phyloP scores from a whole-genome alignment of 73 alveolate species.

The Paramecium sonneborni region DNA sequence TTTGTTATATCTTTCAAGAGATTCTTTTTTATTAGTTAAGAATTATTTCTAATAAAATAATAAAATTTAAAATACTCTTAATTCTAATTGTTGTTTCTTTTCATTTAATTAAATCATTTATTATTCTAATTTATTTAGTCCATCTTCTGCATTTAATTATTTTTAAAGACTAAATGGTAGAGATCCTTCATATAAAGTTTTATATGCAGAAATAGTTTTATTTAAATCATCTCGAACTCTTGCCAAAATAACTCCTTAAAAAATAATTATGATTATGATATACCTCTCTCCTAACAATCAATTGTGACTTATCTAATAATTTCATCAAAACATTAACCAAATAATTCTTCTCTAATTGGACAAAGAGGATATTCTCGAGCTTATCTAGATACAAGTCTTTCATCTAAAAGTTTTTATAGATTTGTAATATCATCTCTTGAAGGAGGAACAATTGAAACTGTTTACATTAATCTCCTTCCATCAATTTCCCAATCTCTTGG shows the following conservation, averaged over 20 bases:
- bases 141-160: conserved; percentile 30
- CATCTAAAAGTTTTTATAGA: conserved; percentile 85
- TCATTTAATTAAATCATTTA: background rate
- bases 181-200: conserved; percentile 30
- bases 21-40: background rate
- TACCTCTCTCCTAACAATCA: conserved; percentile 90
- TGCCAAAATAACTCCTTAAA: conserved; percentile 71
- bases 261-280: background rate
- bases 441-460: conserved; percentile 88
- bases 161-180: conserved; percentile 40
- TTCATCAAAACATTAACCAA: conserved; percentile 87
- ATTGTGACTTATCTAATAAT: conserved; percentile 90
- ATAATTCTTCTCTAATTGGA: conserved; percentile 91
- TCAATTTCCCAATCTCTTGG: conserved; percentile 90
- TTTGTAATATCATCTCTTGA: conserved; percentile 89
- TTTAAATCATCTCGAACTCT: conserved; percentile 88
- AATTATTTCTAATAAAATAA: background rate
- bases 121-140: background rate
- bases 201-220: conserved; percentile 6
- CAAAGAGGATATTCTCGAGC: conserved; percentile 93
- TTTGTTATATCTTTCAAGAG: background rate
- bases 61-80: background rate
- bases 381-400: conserved; percentile 89
- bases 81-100: background rate
- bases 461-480: conserved; percentile 86